phyloP scores from a whole-genome alignment of 352 stramenopile species.

The Hyaloperonospora arabidopsidis region DNA sequence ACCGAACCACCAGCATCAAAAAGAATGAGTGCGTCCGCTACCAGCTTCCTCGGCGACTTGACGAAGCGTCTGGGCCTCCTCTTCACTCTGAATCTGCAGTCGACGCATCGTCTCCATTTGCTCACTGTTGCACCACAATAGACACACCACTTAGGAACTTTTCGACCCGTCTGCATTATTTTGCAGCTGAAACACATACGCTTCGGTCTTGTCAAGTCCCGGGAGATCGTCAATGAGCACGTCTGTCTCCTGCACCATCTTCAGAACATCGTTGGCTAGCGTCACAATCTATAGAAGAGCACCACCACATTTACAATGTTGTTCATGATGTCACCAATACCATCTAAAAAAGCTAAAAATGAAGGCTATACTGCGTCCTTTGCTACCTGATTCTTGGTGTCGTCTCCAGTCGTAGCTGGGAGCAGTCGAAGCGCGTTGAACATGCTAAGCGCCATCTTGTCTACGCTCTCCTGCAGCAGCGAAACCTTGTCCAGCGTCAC shows the following conservation, averaged over 20 bases:
- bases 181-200: slow-evolving; percentile 18
- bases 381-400: slow-evolving; percentile 43
- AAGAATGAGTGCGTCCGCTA: no score
- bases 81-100: slow-evolving; percentile 77
- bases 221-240: slow-evolving; percentile 71
- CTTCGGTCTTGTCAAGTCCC: slow-evolving; percentile 74
- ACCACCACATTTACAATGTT: background rate
- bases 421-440: slow-evolving; percentile 81
- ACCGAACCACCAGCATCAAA: no score
- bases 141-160: slow-evolving; percentile 1
- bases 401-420: slow-evolving; percentile 43
- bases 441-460: slow-evolving; percentile 83
- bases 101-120: slow-evolving; percentile 71
- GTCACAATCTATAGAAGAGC: slow-evolving; percentile 45
- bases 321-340: no score
- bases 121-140: slow-evolving; percentile 30
- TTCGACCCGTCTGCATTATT: background rate
- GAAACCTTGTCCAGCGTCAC: slow-evolving; percentile 68
- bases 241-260: slow-evolving; percentile 74
- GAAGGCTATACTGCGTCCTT: slow-evolving; percentile 34
- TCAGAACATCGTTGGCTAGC: slow-evolving; percentile 69
- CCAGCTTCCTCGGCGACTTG: slow-evolving; percentile 78
- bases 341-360: no score
- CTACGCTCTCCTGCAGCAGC: slow-evolving; percentile 76
- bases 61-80: slow-evolving; percentile 75